phyloP scores from a whole-genome alignment of 2,329 filamentous ascomycete species.

The Ophiosphaerella narmari region DNA sequence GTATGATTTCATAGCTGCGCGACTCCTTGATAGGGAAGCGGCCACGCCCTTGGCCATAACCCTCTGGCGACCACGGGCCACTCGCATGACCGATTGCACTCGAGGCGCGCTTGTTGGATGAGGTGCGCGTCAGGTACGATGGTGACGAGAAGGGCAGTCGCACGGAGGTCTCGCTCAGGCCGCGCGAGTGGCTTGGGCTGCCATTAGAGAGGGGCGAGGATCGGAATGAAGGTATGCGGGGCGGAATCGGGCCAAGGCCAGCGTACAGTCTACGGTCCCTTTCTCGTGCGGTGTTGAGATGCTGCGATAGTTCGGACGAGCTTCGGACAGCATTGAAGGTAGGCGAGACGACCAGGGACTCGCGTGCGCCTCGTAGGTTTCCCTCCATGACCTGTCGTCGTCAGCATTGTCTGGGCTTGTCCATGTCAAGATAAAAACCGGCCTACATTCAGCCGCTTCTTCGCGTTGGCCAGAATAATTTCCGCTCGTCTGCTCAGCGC shows the following conservation, averaged over 20 bases:
- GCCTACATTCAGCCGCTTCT: slow-evolving; percentile 81
- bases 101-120: slow-evolving; percentile 43
- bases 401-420: slow-evolving; percentile 24
- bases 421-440: neutral
- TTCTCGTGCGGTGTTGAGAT: slow-evolving; percentile 41
- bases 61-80: slow-evolving; percentile 45
- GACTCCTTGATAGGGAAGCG: slow-evolving; percentile 45
- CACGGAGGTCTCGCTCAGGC: slow-evolving; percentile 49
- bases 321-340: slow-evolving; percentile 52
- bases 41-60: slow-evolving; percentile 32
- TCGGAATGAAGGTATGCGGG: slow-evolving; percentile 35
- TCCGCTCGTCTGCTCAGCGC: slow-evolving; percentile 70
- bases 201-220: slow-evolving; percentile 38
- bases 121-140: slow-evolving; percentile 30
- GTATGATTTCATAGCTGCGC: slow-evolving; percentile 48
- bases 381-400: slow-evolving; percentile 82
- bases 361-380: slow-evolving; percentile 79
- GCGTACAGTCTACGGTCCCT: slow-evolving; percentile 42
- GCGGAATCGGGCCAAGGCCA: slow-evolving; percentile 44
- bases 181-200: slow-evolving; percentile 45
- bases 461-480: slow-evolving; percentile 89
- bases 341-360: slow-evolving; percentile 63
- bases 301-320: slow-evolving; percentile 38
- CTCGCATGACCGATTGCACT: slow-evolving; percentile 46
- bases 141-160: slow-evolving; percentile 37